Conservation (phyloP, 192 early-diverging fungal species). For the Coemansia sp. region DNA sequence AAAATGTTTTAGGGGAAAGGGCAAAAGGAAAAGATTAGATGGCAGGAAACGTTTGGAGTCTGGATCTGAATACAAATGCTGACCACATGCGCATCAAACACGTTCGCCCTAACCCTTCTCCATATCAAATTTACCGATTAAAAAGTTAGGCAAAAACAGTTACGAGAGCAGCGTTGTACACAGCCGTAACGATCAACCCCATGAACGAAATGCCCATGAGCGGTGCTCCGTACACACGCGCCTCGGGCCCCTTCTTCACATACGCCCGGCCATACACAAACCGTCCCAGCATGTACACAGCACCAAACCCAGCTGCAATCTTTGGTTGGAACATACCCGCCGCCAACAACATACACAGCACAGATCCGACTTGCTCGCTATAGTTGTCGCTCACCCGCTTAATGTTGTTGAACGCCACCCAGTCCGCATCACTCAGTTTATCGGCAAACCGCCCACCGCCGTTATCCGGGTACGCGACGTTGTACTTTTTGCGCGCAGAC, state of each 20-base stretch:
- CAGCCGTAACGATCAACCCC: constrained; percentile 23
- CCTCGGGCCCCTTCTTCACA: constrained; percentile 18
- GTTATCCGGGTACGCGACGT: constrained; percentile 52
- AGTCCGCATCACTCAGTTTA: constrained; percentile 55
- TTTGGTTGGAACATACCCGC: constrained; percentile 50
- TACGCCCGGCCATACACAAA: constrained; percentile 39
- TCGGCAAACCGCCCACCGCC: constrained; percentile 47
- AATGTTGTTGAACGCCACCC: constrained; percentile 53
- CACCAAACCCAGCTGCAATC: constrained; percentile 33
- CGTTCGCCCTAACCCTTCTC: no score
- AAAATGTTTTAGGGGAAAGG: not conserved
- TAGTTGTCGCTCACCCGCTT: constrained; percentile 57
- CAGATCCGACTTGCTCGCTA: constrained; percentile 36
- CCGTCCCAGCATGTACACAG: constrained; percentile 34
- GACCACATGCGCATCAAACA: no score
- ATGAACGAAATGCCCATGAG: constrained; percentile 18
- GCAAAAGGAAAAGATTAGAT: not conserved
- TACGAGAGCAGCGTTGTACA: constrained; percentile 17
- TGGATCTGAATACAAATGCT: no score
- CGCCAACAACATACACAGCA: constrained; percentile 27
- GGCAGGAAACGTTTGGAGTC: not conserved
- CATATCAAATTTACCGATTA: no score
- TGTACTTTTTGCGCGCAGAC: constrained; percentile 48
- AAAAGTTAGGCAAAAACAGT: constrained; percentile 27
- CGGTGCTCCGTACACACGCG: constrained; percentile 29